These are phyloP conservation scores for Rhynchosporium secalis DNA, from an alignment of 2,329 filamentous ascomycete species.

Conservation along the genomic window DNA sequence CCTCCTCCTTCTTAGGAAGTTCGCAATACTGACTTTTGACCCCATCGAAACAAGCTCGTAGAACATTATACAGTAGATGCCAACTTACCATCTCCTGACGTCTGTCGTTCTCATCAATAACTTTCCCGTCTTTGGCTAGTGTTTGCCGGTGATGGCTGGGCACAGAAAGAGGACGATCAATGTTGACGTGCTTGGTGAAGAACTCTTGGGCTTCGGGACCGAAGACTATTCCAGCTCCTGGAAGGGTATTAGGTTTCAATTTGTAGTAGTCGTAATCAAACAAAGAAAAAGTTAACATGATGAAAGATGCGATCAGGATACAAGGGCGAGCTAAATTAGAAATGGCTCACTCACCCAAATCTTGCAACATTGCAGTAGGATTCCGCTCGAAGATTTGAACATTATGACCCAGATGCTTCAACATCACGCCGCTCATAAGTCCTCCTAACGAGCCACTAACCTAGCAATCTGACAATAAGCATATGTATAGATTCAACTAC, in stretches of 20 bases:
- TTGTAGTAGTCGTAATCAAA: neutral
- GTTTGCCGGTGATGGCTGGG: slow-evolving; percentile 5
- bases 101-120: neutral
- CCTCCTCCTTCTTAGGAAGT: slow-evolving; percentile 1
- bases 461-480: neutral
- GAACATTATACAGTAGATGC: slow-evolving; percentile 24
- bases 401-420: slow-evolving; percentile 25
- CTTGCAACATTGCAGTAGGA: slow-evolving; percentile 9
- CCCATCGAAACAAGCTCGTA: slow-evolving; percentile 30
- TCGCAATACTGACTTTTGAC: slow-evolving; percentile 20
- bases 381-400: slow-evolving; percentile 25
- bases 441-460: slow-evolving; percentile 29
- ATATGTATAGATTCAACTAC: neutral
- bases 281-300: too few relatives aligned
- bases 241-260: neutral
- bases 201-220: slow-evolving; percentile 19
- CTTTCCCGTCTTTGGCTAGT: slow-evolving; percentile 12
- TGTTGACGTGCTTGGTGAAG: slow-evolving; percentile 19
- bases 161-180: slow-evolving; percentile 2
- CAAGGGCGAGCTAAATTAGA: too few relatives aligned
- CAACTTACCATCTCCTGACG: slow-evolving; percentile 22
- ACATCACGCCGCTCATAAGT: slow-evolving; percentile 22
- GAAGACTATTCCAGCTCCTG: slow-evolving; percentile 24
- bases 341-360: slow-evolving; percentile 1
- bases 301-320: too few relatives aligned